Evolutionary conservation across 2,329 filamentous ascomycete species (phyloP), one percentile per base, ranked within the genome.

Genomic region (Cryphonectria naterciae): DNA sequence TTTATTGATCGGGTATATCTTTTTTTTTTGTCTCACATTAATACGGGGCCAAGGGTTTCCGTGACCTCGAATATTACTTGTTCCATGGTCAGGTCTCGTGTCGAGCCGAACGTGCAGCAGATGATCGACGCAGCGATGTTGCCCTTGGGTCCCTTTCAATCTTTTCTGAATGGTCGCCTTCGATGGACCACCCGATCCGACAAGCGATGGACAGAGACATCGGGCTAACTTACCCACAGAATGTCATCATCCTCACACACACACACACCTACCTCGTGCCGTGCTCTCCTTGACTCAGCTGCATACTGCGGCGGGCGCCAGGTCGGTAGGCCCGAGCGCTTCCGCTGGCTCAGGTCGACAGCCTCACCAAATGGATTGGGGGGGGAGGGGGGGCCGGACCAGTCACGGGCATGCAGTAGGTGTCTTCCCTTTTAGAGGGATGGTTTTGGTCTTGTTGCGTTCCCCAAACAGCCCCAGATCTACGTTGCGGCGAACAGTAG

Each of bases 311-410:
- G 61, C 52, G 60, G 43, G 28, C 41, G 46, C 19, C 41, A 37
- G 43, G 62, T 63, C 54, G 61, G 67, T 56, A 64, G 65, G 62
- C 65, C 68, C 65, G 62, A 41, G 25, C 61, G 62, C 61, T 68
- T 17, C 65, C 43, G 71, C 64, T 68, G 71, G 68, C 58, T 49
- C 32, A 46, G 63, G 68, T 62, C 62, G 63, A 52, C 66, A 70
- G 71, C 71, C 71, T 68, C 71, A 68, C 65, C 28, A 25, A 32
- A 37, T 54, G 22, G 46, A 52, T 25, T 19, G 49, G 32, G 52
- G 68, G 71, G 25, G 62, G 43, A 3, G 11, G 28, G 15, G 46
- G 46, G 46, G 46, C 22, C 46, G 46, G 46, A 19, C 22, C 64
- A 61, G n/a, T 22, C 32, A 15, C 58, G 39, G 32, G 58, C 58